Conservation (phyloP, 495 filamentous ascomycete genomes). For the Penicillium fimorum region DNA sequence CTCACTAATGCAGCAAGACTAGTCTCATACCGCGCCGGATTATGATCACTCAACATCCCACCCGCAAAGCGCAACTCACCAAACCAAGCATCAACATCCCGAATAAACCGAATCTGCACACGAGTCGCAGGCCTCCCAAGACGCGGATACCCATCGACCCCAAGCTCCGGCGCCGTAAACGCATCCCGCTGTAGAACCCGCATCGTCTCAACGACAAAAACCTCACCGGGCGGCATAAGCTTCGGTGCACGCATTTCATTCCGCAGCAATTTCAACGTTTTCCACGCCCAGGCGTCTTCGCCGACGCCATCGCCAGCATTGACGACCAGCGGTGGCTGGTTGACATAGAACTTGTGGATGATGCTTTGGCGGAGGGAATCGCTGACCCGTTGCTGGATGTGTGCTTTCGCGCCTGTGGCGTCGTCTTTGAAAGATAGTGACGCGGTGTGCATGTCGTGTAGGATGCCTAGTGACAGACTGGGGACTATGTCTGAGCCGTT, state of each 20-base stretch:
- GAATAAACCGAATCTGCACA: constrained; percentile 63
- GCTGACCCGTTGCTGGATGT: constrained; percentile 66
- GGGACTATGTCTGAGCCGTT: constrained; percentile 74
- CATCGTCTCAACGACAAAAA: constrained; percentile 68
- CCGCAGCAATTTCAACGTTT: constrained; percentile 62
- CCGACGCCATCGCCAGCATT: constrained; percentile 50
- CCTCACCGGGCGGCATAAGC: constrained; percentile 72
- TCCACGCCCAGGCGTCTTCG: constrained; percentile 70
- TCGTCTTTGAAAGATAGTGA: constrained; percentile 72
- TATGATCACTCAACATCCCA: constrained; percentile 75
- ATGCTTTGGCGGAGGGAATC: constrained; percentile 52
- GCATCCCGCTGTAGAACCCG: constrained; percentile 58
- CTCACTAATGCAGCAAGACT: constrained; percentile 53
- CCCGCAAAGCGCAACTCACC: constrained; percentile 68
- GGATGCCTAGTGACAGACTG: constrained; percentile 67
- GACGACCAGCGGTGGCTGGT: constrained; percentile 43
- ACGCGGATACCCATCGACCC: constrained; percentile 33
- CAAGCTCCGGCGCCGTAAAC: constrained; percentile 40
- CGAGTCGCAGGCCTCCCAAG: constrained; percentile 62
- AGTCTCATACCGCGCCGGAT: constrained; percentile 70
- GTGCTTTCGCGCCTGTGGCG: constrained; percentile 59
- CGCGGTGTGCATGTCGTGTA: constrained; percentile 73
- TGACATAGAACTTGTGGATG: constrained; percentile 48
- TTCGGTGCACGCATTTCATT: constrained; percentile 69
- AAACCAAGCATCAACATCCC: constrained; percentile 66